Conservation (phyloP, 1,284 basidiomycete species). For the Sporisorium reilianum region DNA sequence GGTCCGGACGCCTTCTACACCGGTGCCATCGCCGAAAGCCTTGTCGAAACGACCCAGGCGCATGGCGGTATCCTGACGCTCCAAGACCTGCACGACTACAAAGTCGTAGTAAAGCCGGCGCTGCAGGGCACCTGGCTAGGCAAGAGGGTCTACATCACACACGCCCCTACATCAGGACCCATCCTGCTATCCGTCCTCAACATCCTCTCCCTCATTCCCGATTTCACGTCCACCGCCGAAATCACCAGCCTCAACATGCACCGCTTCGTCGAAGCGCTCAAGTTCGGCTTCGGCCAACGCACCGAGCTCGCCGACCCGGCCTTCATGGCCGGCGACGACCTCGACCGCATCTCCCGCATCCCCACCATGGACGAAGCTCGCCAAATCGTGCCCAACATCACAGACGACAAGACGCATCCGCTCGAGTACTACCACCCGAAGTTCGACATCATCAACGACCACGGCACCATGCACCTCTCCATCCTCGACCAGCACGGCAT, state of each 20-base stretch:
- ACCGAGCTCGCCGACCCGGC: slow-evolving; percentile 71
- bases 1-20: slow-evolving; percentile 69
- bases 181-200: slow-evolving; percentile 68
- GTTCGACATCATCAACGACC: slow-evolving; percentile 66
- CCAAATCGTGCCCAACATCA: slow-evolving; percentile 64
- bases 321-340: slow-evolving; percentile 63
- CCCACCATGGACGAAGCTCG: slow-evolving; percentile 56
- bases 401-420: slow-evolving; percentile 60
- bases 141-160: slow-evolving; percentile 82
- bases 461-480: slow-evolving; percentile 70
- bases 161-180: slow-evolving; percentile 71
- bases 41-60: slow-evolving; percentile 77
- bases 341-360: slow-evolving; percentile 24
- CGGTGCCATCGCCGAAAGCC: slow-evolving; percentile 81
- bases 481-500: slow-evolving; percentile 69
- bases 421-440: slow-evolving; percentile 69
- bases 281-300: slow-evolving; percentile 70
- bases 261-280: slow-evolving; percentile 70
- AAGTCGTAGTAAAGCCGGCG: slow-evolving; percentile 77
- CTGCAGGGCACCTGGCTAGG: slow-evolving; percentile 82
- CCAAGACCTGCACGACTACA: slow-evolving; percentile 79
- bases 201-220: slow-evolving; percentile 53
- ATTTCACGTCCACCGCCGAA: slow-evolving; percentile 18
- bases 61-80: slow-evolving; percentile 82
- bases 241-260: slow-evolving; percentile 65